These are phyloP conservation scores for Tricholoma furcatifolium DNA, from an alignment of 768 basidiomycete genomes.

Conservation along the genomic window DNA sequence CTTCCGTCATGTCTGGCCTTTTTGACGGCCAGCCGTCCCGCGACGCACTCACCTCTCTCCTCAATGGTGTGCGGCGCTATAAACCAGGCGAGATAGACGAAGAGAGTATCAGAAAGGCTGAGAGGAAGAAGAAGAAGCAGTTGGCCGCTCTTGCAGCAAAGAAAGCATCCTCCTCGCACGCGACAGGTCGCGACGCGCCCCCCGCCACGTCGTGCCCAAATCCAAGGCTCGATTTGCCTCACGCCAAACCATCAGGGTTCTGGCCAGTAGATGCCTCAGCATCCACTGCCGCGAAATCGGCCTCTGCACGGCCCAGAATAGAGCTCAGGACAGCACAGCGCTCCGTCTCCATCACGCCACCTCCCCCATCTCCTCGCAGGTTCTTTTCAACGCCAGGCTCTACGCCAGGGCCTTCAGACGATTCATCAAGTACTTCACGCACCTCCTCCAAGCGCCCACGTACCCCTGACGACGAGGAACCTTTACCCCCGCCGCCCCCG, in stretches of 20 bases:
- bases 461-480: constrained; percentile 66
- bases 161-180: constrained; percentile 17
- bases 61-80: constrained; percentile 74
- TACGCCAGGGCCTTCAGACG: constrained; percentile 75
- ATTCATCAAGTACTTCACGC: constrained; percentile 69
- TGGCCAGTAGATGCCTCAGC: constrained; percentile 42
- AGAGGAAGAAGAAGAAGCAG: constrained; percentile 54
- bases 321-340: constrained; percentile 69
- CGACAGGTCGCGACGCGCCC: constrained; percentile 28
- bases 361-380: constrained; percentile 49
- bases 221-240: constrained; percentile 25
- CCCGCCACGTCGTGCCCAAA: constrained; percentile 25
- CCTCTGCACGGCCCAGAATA: constrained; percentile 57
- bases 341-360: constrained; percentile 73
- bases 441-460: constrained; percentile 80
- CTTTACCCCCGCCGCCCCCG: constrained; percentile 28
- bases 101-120: constrained; percentile 45
- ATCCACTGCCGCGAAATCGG: neutral
- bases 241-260: constrained; percentile 34
- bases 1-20: constrained; percentile 70
- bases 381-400: constrained; percentile 62
- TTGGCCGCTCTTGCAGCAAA: constrained; percentile 22
- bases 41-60: constrained; percentile 76
- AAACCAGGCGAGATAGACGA: constrained; percentile 62
- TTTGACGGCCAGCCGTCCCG: constrained; percentile 68